Base-by-base conservation (phyloP, 108 stramenopile genomes). In the Discostella pseudostelligera region DNA sequence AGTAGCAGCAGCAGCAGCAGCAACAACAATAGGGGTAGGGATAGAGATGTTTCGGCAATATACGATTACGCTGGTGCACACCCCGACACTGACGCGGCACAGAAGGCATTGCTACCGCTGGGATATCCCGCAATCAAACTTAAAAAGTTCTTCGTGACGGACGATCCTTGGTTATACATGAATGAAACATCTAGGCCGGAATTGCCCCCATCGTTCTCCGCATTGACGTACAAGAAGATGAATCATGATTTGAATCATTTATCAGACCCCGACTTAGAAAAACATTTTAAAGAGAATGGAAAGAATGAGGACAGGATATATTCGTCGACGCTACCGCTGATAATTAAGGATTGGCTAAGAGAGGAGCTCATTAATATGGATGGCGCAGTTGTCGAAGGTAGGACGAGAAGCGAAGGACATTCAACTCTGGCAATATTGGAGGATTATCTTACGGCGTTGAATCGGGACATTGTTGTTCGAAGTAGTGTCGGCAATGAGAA, bases 51-150 rank as follows among this genome's bases (percentile, higher is more conserved):
- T 25, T 25, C 35, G 40, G 73, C 73, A 20, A 22, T 61, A 29
- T 74, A 62, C 36, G 73, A 67, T 4, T 74, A 62, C 44, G 65
- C 37, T 43, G 73, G 73, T 42, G 59, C 65, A 12, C 73, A 74
- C 43, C 73, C 73, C 24, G 73, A 74, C 53, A 54, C 21, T 12
- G 73, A 74, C 25, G 54, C 9, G 46, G 65, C 63, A 0, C 73
- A 74, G 56, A 60, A 53, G 51, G 47, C 32, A 8, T 47, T 74
- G n/a, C 2, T 74, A 13, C 44, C 43, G 0, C 25, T 47, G 26
- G 73, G 73, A 9, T 74, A 67, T 48, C 73, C 73, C 20, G 73
- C 73, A 42, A 74, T 74, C 35, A 74, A 74, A 46, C 50, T 74
- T 20, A 74, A 74, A 46, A 74, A 74, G 44, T 74, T 74, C 46